phyloP scores from a whole-genome alignment of 495 filamentous ascomycete species.

The Pyronema omphalodes region DNA sequence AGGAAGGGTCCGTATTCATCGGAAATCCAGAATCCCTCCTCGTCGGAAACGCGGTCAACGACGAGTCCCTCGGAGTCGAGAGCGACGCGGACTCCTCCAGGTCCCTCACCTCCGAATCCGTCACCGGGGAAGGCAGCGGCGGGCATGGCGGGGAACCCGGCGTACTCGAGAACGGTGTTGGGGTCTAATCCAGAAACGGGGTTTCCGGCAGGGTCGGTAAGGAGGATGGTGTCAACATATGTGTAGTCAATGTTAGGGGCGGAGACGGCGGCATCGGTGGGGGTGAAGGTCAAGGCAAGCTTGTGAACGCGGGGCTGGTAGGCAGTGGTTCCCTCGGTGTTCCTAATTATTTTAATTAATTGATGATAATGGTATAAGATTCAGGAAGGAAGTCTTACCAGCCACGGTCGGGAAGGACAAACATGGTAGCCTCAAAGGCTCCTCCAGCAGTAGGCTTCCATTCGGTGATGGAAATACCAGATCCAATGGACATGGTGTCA shows the following conservation, averaged over 20 bases:
- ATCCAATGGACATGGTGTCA: constrained; percentile 56
- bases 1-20: constrained; percentile 70
- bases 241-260: constrained; percentile 44
- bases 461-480: constrained; percentile 45
- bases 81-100: constrained; percentile 42
- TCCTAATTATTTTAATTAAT: constrained; percentile 26
- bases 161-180: constrained; percentile 35
- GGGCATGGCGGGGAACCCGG: constrained; percentile 47
- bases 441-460: constrained; percentile 41
- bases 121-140: constrained; percentile 49
- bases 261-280: constrained; percentile 39
- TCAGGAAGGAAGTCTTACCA: constrained; percentile 31
- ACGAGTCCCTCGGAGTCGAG: constrained; percentile 55
- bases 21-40: constrained; percentile 55
- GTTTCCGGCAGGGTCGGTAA: constrained; percentile 48
- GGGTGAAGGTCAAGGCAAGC: constrained; percentile 41
- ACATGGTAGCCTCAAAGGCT: constrained; percentile 46
- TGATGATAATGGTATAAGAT: background rate
- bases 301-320: constrained; percentile 59
- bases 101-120: constrained; percentile 47
- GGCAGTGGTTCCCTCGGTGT: constrained; percentile 58
- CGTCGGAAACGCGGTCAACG: constrained; percentile 29
- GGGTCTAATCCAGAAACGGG: constrained; percentile 56
- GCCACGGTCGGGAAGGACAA: constrained; percentile 51
- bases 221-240: constrained; percentile 50